These are phyloP conservation scores for Leccinum longicurvipes DNA, from an alignment of 768 basidiomycete genomes.

Conservation along the genomic window DNA sequence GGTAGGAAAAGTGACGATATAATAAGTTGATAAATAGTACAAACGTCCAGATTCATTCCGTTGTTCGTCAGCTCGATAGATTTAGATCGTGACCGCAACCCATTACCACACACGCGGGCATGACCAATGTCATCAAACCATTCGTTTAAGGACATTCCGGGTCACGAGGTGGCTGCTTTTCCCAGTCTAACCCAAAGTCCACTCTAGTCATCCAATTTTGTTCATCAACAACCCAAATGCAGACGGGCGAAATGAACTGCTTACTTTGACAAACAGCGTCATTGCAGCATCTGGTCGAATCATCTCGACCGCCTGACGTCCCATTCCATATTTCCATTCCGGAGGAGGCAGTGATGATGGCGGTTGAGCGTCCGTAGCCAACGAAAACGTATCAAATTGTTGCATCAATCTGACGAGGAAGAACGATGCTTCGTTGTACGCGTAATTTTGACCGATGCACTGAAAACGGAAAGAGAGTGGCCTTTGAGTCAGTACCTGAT, in stretches of 20 bases:
- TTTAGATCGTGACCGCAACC: not conserved
- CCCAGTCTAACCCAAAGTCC: slow-evolving; percentile 57
- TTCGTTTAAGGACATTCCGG: not conserved
- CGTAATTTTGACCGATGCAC: slow-evolving; percentile 74
- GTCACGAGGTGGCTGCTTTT: slow-evolving; percentile 19
- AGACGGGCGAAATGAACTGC: slow-evolving; percentile 17
- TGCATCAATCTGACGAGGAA: slow-evolving; percentile 68
- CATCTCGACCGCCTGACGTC: slow-evolving; percentile 53
- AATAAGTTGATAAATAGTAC: slow-evolving; percentile 17
- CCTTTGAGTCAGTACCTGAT: slow-evolving; percentile 7
- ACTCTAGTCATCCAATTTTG: slow-evolving; percentile 40
- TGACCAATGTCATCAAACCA: not conserved
- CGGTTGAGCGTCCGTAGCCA: slow-evolving; percentile 63
- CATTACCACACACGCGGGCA: not conserved
- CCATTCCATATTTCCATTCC: slow-evolving; percentile 45
- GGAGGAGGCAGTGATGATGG: slow-evolving; percentile 56
- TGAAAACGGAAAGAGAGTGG: slow-evolving; percentile 27
- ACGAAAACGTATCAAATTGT: slow-evolving; percentile 54
- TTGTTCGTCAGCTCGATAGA: not conserved
- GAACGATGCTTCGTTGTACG: slow-evolving; percentile 73
- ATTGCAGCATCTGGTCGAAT: slow-evolving; percentile 63
- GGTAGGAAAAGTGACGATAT: slow-evolving; percentile 4
- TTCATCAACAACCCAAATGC: slow-evolving; percentile 2
- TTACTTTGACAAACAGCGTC: slow-evolving; percentile 65
- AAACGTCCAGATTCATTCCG: not conserved